Evolutionary conservation across 805 yeast species (phyloP).

Genomic region (Schwanniomyces yamadae): DNA sequence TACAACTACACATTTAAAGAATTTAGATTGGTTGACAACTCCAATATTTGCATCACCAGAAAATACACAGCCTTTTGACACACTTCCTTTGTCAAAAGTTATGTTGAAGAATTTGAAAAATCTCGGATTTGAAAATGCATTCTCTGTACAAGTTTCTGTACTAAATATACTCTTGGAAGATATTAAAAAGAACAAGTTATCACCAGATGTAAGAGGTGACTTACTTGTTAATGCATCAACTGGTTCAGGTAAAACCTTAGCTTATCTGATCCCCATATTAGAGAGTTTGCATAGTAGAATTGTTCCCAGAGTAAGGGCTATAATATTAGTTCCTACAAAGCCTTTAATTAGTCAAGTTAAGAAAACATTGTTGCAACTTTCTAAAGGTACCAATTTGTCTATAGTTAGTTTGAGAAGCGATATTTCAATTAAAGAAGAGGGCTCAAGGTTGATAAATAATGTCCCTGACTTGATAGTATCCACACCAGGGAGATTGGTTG

Average conservation of each 20-base stretch:
- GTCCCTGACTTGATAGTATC: conserved; percentile 68
- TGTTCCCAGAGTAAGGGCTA: conserved; percentile 72
- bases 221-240: conserved; percentile 89
- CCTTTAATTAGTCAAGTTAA: conserved; percentile 84
- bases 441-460: conserved; percentile 40
- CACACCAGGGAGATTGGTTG: conserved; percentile 84
- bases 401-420: conserved; percentile 59
- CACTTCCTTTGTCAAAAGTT: conserved; percentile 44
- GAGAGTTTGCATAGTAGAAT: conserved; percentile 61
- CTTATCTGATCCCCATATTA: conserved; percentile 81
- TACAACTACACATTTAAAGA: conserved; percentile 25
- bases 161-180: conserved; percentile 52
- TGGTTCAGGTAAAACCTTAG: conserved; percentile 94
- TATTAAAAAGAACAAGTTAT: conserved; percentile 34
- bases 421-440: conserved; percentile 61
- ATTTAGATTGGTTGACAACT: conserved; percentile 63
- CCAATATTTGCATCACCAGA: conserved; percentile 59
- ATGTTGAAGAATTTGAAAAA: conserved; percentile 47
- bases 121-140: conserved; percentile 55
- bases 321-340: conserved; percentile 85
- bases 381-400: conserved; percentile 67
- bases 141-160: conserved; percentile 74
- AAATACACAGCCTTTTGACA: conserved; percentile 45
- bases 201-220: conserved; percentile 66
- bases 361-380: conserved; percentile 55